phyloP scores from a whole-genome alignment of 2,329 filamentous ascomycete genomes.

The Colletotrichum truncatum region DNA sequence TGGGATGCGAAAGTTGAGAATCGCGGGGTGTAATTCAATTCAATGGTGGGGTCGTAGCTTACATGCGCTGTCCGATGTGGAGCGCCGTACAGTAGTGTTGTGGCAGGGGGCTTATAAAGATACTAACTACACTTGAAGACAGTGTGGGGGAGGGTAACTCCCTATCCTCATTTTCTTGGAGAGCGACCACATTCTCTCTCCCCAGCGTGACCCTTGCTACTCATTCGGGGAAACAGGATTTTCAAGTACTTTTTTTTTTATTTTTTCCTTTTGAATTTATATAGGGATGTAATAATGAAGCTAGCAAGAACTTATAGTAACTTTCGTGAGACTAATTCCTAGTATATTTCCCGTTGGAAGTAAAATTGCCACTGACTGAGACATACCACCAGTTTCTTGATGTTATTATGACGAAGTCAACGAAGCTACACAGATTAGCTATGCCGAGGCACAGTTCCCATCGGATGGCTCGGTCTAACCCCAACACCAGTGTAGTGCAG shows the following conservation, averaged over 20 bases:
- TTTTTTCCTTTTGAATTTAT: no score
- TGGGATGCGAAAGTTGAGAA: not conserved
- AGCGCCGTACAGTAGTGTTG: not conserved
- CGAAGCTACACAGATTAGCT: not conserved
- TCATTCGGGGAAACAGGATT: no score
- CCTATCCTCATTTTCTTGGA: not conserved
- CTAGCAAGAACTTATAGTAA: no score
- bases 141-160: not conserved
- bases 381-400: not conserved
- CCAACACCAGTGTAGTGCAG: no score
- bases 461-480: not conserved
- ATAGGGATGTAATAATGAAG: no score
- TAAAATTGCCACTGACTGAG: no score
- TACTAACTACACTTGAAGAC: not conserved
- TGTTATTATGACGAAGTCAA: not conserved
- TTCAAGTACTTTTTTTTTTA: no score
- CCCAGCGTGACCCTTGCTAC: no score
- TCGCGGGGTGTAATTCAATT: slow-evolving; percentile 14
- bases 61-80: not conserved
- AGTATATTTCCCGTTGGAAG: no score
- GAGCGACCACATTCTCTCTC: no score
- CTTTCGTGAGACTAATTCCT: no score
- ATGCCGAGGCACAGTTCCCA: slow-evolving; percentile 8
- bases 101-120: not conserved
- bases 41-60: slow-evolving; percentile 17